phyloP scores from a whole-genome alignment of 108 stramenopile species.

The Fistulifera solaris region DNA sequence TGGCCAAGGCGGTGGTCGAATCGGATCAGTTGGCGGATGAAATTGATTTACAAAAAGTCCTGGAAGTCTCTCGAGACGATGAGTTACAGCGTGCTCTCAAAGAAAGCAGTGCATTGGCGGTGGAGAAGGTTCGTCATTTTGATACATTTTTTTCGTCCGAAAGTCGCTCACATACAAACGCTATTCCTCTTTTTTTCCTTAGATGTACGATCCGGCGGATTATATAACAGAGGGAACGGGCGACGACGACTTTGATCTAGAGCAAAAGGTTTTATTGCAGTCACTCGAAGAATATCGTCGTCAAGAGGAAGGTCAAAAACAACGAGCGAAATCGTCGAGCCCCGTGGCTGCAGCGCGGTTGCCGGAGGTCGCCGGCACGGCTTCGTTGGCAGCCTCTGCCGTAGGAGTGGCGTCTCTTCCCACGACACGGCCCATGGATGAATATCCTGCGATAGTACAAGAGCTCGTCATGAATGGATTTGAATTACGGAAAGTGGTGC shows the following conservation, averaged over 20 bases:
- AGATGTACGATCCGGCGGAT: too few relatives aligned
- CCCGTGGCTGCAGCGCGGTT: background rate
- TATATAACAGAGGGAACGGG: slow-evolving; percentile 36
- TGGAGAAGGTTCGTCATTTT: too few relatives aligned
- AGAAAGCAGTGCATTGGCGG: slow-evolving; percentile 16
- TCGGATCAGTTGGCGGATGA: slow-evolving; percentile 46
- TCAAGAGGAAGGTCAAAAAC: slow-evolving; percentile 53
- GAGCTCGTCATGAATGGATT: slow-evolving; percentile 85
- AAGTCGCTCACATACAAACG: too few relatives aligned
- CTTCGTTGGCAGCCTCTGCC: slow-evolving; percentile 4
- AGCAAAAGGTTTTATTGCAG: slow-evolving; percentile 62
- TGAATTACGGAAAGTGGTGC: slow-evolving; percentile 50
- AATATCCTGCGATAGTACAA: slow-evolving; percentile 69
- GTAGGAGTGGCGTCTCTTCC: slow-evolving; percentile 1
- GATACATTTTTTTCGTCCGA: too few relatives aligned
- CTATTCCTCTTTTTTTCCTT: too few relatives aligned
- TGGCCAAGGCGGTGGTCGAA: slow-evolving; percentile 57
- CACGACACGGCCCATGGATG: slow-evolving; percentile 25
- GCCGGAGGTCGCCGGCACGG: background rate
- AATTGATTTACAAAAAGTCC: slow-evolving; percentile 32
- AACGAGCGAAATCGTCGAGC: slow-evolving; percentile 6
- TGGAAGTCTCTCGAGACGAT: slow-evolving; percentile 43
- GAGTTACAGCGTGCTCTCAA: slow-evolving; percentile 47
- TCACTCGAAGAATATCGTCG: slow-evolving; percentile 46
- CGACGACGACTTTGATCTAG: slow-evolving; percentile 72